Base-by-base conservation (phyloP, 306 rosid genomes). In the Inga leiocalycina region DNA sequence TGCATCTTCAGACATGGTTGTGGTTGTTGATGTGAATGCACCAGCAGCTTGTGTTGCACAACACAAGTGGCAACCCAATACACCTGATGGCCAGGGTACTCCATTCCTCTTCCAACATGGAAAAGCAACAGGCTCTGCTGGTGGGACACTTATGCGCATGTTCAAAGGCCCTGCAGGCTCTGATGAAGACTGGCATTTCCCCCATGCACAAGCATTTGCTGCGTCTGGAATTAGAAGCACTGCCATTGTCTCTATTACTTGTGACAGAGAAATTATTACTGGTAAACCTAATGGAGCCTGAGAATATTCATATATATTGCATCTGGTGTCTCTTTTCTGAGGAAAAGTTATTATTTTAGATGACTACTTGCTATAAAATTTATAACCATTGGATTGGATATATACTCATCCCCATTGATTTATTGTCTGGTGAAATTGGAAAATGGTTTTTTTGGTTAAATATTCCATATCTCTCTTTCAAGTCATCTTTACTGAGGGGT, bases 51-150 rank as follows among this genome's bases (percentile, higher is more conserved):
- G 84, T 87, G 87, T 96, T 77, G 99, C 98, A 56, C 97, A 87
- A 84, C 98, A 96, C 89, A 94, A 88, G 87, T 96, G 99, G 97
- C 99, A 96, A 86, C 97, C 99, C 59, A 94, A 96, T 87, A 94
- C 99, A 49, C 98, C 99, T 71, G 97, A 96, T 82, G 99, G 99
- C 78, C 94, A 94, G 82, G 99, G 98, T 80, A 82, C 93, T 86
- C 99, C 99, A 62, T 96, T 96, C 89, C 95, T 94, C 83, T 96
- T 96, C 87, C 92, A 94, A 71, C 97, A 92, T 80, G 99, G 98
- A 77, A 96, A 89, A 84, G 82, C 86, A 81, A 37, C 89, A 44
- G 89, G 90, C 88, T 83, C 97, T 65, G 81, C 91, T 34, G 85
- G 99, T 67, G 98, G 98, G 81, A 83, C 98, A 71, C 85, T 96